phyloP scores from a whole-genome alignment of 2,329 filamentous ascomycete genomes.

The Helicocarpus griseus region DNA sequence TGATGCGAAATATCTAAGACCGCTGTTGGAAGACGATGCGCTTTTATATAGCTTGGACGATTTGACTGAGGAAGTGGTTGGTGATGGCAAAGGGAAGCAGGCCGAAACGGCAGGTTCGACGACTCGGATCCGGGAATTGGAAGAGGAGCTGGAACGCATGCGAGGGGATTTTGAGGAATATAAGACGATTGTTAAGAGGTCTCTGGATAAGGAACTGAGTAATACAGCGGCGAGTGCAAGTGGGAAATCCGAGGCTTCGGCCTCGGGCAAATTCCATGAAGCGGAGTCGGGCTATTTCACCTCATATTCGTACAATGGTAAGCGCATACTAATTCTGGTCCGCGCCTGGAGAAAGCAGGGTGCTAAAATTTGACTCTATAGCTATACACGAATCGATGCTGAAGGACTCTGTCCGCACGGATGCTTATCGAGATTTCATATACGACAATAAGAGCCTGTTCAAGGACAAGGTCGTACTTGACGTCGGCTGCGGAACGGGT shows the following conservation, averaged over 20 bases:
- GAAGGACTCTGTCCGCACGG: conserved; percentile 78
- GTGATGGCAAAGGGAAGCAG: conserved; percentile 12
- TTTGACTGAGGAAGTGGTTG: conserved; percentile 33
- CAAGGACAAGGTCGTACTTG: conserved; percentile 73
- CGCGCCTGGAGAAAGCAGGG: no score
- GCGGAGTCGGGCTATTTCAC: conserved; percentile 54
- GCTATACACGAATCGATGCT: conserved; percentile 95
- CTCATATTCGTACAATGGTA: conserved; percentile 60
- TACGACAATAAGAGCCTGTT: conserved; percentile 86
- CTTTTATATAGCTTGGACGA: conserved; percentile 83
- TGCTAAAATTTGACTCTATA: conserved; percentile 24
- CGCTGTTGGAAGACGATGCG: conserved; percentile 80
- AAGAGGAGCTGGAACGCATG: conserved; percentile 52
- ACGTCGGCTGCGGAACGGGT: conserved; percentile 75
- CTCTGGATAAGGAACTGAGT: conserved; percentile 56
- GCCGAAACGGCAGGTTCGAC: conserved; percentile 31
- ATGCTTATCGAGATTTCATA: conserved; percentile 90
- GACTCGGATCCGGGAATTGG: conserved; percentile 47
- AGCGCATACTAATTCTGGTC: conserved; percentile 13
- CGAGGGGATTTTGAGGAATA: conserved; percentile 56
- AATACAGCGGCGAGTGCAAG: conserved; percentile 27
- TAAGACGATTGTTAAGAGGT: conserved; percentile 55
- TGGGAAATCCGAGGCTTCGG: conserved; percentile 18
- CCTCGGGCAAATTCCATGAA: conserved; percentile 32
- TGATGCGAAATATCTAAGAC: conserved; percentile 74